Conservation (phyloP, 1,284 basidiomycete genomes). For the Trametes sp. region DNA sequence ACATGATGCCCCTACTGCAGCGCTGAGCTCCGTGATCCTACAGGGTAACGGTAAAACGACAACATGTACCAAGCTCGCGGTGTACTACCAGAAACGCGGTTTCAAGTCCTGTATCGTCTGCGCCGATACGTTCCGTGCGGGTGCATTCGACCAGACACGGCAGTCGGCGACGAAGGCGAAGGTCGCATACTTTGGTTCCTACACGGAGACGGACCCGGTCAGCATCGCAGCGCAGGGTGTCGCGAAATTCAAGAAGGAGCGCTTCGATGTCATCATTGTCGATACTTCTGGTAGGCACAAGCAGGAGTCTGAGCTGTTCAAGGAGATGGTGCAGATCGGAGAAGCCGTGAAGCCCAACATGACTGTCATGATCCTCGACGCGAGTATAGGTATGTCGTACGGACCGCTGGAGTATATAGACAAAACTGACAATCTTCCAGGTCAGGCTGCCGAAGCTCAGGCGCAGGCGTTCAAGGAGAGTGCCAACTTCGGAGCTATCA, state of each 20-base stretch:
- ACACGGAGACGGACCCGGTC: constrained; percentile 99
- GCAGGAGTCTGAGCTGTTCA: constrained; percentile 96
- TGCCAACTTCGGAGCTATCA: constrained; percentile 97
- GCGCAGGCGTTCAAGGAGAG: constrained; percentile 98
- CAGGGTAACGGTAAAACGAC: constrained; percentile 99
- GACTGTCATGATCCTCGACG: constrained; percentile 91
- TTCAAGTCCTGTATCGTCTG: constrained; percentile 99
- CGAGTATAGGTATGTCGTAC: constrained; percentile 74
- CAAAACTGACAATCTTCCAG: constrained; percentile 47
- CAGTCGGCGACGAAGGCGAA: constrained; percentile 97
- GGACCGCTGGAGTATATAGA: neutral
- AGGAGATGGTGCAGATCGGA: constrained; percentile 98
- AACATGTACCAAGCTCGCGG: constrained; percentile 96
- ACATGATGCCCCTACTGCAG: constrained; percentile 15
- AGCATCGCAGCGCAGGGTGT: constrained; percentile 95
- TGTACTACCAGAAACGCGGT: constrained; percentile 96
- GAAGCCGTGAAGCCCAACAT: constrained; percentile 93
- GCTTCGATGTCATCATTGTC: constrained; percentile 99
- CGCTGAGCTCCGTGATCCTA: neutral
- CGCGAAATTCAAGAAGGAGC: constrained; percentile 95
- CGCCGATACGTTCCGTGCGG: constrained; percentile 99
- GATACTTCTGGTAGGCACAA: constrained; percentile 98
- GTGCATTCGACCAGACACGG: constrained; percentile 98
- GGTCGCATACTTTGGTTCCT: constrained; percentile 98
- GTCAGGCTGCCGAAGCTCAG: constrained; percentile 98